Base-by-base conservation (phyloP, 495 filamentous ascomycete genomes). In the Neurospora africana region DNA sequence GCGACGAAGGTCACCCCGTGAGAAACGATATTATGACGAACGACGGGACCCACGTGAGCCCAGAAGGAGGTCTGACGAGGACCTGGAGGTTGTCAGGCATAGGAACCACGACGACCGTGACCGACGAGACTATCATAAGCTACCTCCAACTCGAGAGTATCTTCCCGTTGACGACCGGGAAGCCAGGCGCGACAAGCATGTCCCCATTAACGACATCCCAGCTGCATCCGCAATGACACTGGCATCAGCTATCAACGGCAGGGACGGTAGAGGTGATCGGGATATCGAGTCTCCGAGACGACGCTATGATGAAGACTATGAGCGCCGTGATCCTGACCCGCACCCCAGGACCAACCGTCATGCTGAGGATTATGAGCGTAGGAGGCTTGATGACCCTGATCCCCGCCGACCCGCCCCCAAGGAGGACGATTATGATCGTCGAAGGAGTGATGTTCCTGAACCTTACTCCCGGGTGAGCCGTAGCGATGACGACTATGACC, bases 1-100 rank as follows among this genome's bases (percentile, higher is more conserved):
- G 10, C 74, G 69, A 21, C 75, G 76, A 68, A 73, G 79, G 19
- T 65, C 53, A 65, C 76, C 76, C 9, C 69, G 74, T 9, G 78
- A 81, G 23, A 70, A 69, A 17, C 72, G 75, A 19, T 75, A 79
- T 68, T 75, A 77, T 23, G 83, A 84, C 30, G 81, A 83, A 15
- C 79, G 78, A n/a, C 79, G 79, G 9, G 75, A 82, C 41, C 76
- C 39, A 0, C 76, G 70, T 44, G 72, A 70, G 2, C 76, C 77
- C 19, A 75, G 79, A 61, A 79, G 80, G 47, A 72, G 78, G 35
- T 79, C 83, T 2, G 82, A 83, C 58, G 83, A 84, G 15, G 78
- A 79, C 68, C 23, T 79, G 4, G 77, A 81, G 37, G 69, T 72
- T 9, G 68, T 77, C 74, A 38, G 73, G 74, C 40, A 65, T 5